These are phyloP conservation scores for Epichloe glyceriae DNA, from an alignment of 2,329 filamentous ascomycete genomes.

Conservation along the genomic window DNA sequence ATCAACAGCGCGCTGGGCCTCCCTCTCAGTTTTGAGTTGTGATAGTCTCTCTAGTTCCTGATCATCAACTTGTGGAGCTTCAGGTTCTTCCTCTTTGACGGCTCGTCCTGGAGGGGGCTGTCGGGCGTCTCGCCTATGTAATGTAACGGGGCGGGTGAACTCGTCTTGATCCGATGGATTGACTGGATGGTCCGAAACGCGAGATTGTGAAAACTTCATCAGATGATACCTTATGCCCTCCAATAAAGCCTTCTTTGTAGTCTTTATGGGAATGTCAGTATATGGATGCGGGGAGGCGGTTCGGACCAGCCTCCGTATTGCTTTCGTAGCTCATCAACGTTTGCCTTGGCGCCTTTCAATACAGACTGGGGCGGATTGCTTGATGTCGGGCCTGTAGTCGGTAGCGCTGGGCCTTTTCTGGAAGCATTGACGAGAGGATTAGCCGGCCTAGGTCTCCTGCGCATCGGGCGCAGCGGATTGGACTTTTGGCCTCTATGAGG, in stretches of 20 bases:
- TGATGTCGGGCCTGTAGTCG: slow-evolving; percentile 9
- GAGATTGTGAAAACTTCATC: slow-evolving; percentile 60
- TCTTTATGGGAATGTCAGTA: slow-evolving; percentile 54
- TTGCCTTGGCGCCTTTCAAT: slow-evolving; percentile 19
- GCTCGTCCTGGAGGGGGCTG: slow-evolving; percentile 51
- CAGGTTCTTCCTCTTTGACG: slow-evolving; percentile 44
- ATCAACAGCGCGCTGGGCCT: slow-evolving; percentile 75
- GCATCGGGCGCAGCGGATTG: slow-evolving; percentile 27
- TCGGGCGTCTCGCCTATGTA: slow-evolving; percentile 80
- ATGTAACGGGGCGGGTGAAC: slow-evolving; percentile 75
- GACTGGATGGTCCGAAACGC: slow-evolving; percentile 44
- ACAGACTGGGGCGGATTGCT: slow-evolving; percentile 10
- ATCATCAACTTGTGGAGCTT: slow-evolving; percentile 34
- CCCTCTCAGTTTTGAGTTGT: slow-evolving; percentile 62
- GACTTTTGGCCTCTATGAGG: slow-evolving; percentile 17
- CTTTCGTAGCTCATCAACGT: slow-evolving; percentile 29
- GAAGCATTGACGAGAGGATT: slow-evolving; percentile 55
- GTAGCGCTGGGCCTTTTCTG: slow-evolving; percentile 23
- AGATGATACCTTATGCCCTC: slow-evolving; percentile 77
- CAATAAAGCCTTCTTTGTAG: slow-evolving; percentile 68
- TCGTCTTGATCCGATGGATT: slow-evolving; percentile 60
- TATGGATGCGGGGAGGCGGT: slow-evolving; percentile 36
- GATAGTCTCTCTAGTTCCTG: slow-evolving; percentile 52
- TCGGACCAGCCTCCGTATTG: slow-evolving; percentile 46
- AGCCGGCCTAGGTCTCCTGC: slow-evolving; percentile 26